Percentiles rank a stretch among this genome's conserved stretches.
These are phyloP conservation scores for Pestalotiopsis sp. DNA, from an alignment of 2,329 filamentous ascomycete genomes.

Conservation along the genomic window DNA sequence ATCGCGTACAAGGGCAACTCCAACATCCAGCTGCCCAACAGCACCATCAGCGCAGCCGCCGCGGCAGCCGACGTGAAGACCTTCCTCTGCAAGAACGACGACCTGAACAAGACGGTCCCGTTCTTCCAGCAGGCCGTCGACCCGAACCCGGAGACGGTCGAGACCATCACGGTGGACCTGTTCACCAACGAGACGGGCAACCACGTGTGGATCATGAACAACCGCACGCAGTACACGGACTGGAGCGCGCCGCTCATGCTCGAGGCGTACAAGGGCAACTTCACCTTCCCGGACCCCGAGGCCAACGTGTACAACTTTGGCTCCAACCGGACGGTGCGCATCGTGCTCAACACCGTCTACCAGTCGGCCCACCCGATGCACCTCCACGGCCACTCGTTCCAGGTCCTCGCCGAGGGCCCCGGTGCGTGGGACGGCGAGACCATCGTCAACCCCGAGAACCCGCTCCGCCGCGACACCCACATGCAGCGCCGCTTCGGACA, in stretches of 20 bases:
- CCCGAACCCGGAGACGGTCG: conserved; percentile 39
- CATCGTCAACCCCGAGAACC: conserved; percentile 35
- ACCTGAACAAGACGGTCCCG: not conserved
- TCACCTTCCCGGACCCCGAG: conserved; percentile 42
- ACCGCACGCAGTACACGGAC: not conserved
- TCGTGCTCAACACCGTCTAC: conserved; percentile 50
- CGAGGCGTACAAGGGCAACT: conserved; percentile 32
- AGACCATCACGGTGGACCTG: conserved; percentile 29
- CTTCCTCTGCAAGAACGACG: too few relatives aligned
- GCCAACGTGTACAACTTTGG: conserved; percentile 54
- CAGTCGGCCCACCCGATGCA: conserved; percentile 62
- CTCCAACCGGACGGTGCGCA: conserved; percentile 53
- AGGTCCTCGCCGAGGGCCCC: conserved; percentile 56
- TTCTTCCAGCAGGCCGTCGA: too few relatives aligned
- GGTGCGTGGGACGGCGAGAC: conserved; percentile 44
- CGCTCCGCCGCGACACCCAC: conserved; percentile 52
- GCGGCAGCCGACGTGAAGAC: too few relatives aligned
- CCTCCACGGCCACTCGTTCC: conserved; percentile 71
- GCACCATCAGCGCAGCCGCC: too few relatives aligned
- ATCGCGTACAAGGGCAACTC: too few relatives aligned
- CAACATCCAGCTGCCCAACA: too few relatives aligned
- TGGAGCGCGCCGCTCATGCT: not conserved
- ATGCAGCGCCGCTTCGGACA: conserved; percentile 44
- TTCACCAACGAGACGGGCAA: not conserved
- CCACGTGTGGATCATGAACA: not conserved